Evolutionary conservation across 306 rosid genomes (phyloP).

Genomic region (Fragaria iinumae): DNA sequence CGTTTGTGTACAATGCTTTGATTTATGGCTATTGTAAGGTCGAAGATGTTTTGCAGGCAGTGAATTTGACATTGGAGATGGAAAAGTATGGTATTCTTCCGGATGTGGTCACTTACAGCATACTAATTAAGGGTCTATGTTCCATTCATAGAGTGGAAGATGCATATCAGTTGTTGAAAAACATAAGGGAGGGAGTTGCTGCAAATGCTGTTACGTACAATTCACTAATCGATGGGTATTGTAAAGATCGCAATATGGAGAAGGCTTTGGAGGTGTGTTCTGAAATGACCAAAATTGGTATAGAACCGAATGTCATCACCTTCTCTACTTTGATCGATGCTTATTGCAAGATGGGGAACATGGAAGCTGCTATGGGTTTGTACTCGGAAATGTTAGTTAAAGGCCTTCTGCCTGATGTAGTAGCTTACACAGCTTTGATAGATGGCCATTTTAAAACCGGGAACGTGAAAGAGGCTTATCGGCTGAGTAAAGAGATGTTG

Average conservation of each 20-base stretch:
- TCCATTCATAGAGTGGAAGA: constrained; percentile 41
- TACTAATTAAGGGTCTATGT: constrained; percentile 57
- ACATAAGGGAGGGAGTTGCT: constrained; percentile 42
- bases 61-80: constrained; percentile 48
- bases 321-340: constrained; percentile 64
- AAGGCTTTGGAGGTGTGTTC: constrained; percentile 67
- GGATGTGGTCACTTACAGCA: constrained; percentile 57
- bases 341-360: constrained; percentile 57
- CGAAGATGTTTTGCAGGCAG: constrained; percentile 45
- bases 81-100: constrained; percentile 35
- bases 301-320: constrained; percentile 55
- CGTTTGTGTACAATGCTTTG: constrained; percentile 53
- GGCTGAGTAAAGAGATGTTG: constrained; percentile 53
- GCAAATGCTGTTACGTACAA: constrained; percentile 58
- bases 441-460: constrained; percentile 65
- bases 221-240: constrained; percentile 55
- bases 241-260: constrained; percentile 52
- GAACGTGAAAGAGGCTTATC: constrained; percentile 48
- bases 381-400: constrained; percentile 60
- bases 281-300: constrained; percentile 52
- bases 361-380: constrained; percentile 58
- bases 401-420: constrained; percentile 58
- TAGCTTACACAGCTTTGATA: constrained; percentile 63
- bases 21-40: constrained; percentile 57
- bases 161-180: constrained; percentile 42